Conservation (phyloP, 805 yeast species). For the Kurtzmaniella fragi region DNA sequence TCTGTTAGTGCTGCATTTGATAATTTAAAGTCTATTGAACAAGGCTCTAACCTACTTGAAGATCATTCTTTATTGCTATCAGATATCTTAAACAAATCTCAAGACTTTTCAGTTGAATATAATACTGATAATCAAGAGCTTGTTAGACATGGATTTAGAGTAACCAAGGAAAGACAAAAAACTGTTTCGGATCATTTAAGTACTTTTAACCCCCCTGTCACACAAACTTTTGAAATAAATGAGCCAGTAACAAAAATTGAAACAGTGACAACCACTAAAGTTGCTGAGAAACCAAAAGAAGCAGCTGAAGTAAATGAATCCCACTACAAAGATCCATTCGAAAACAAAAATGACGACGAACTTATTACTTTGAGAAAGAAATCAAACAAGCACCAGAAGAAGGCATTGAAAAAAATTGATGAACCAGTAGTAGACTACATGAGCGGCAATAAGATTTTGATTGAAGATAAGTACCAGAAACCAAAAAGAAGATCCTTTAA, state of each 20-base stretch:
- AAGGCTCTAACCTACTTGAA: slow-evolving; percentile 4
- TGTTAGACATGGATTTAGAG: slow-evolving; percentile 13
- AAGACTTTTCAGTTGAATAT: slow-evolving; percentile 12
- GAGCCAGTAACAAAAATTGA: neutral
- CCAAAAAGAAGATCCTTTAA: slow-evolving; percentile 48
- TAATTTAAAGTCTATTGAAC: slow-evolving; percentile 6
- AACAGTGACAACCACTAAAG: neutral
- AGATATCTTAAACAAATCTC: slow-evolving; percentile 5
- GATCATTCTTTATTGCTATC: slow-evolving; percentile 12
- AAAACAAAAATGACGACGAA: slow-evolving; percentile 15
- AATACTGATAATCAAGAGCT: slow-evolving; percentile 9
- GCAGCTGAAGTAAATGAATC: slow-evolving; percentile 2
- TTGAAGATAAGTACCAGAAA: slow-evolving; percentile 14
- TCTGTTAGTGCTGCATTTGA: slow-evolving; percentile 5
- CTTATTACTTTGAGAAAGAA: slow-evolving; percentile 35
- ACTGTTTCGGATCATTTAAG: neutral
- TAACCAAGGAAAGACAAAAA: slow-evolving; percentile 10
- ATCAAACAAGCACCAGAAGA: slow-evolving; percentile 7
- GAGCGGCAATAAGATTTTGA: slow-evolving; percentile 38
- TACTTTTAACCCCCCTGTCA: neutral
- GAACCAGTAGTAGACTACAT: slow-evolving; percentile 40
- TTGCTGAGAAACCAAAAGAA: neutral
- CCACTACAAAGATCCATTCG: slow-evolving; percentile 1
- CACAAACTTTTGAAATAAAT: neutral
- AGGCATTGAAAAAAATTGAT: slow-evolving; percentile 5